These are phyloP conservation scores for Diaporthe citri DNA, from an alignment of 2,329 filamentous ascomycete species.

Conservation along the genomic window DNA sequence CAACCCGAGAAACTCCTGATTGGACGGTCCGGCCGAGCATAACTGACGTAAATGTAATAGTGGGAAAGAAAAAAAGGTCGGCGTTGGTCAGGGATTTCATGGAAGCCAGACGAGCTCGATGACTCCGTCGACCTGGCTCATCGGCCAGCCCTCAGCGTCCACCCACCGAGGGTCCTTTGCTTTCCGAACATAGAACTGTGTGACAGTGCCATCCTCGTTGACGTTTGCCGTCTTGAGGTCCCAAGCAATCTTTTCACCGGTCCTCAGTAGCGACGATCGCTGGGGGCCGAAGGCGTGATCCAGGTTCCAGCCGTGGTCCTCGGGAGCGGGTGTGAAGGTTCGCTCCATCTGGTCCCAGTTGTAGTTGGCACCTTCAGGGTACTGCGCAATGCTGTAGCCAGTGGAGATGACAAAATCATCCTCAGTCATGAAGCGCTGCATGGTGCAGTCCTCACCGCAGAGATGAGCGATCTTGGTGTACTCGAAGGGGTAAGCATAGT, in stretches of 20 bases:
- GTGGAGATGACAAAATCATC: slow-evolving; percentile 69
- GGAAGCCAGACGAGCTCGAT: slow-evolving; percentile 70
- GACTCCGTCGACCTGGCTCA: slow-evolving; percentile 67
- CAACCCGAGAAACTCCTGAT: slow-evolving; percentile 2
- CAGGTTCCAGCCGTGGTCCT: slow-evolving; percentile 50
- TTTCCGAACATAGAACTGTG: slow-evolving; percentile 66
- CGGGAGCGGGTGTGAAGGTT: slow-evolving; percentile 47
- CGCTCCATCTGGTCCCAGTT: slow-evolving; percentile 49
- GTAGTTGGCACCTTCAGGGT: slow-evolving; percentile 63
- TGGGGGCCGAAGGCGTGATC: slow-evolving; percentile 50
- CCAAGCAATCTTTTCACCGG: slow-evolving; percentile 51
- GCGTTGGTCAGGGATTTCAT: slow-evolving; percentile 21
- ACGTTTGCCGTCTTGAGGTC: slow-evolving; percentile 64
- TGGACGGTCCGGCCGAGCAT: slow-evolving; percentile 15
- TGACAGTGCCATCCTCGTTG: slow-evolving; percentile 62
- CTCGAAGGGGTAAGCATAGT: slow-evolving; percentile 65
- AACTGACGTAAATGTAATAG: slow-evolving; percentile 12
- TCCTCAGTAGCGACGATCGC: slow-evolving; percentile 45
- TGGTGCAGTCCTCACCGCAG: slow-evolving; percentile 71
- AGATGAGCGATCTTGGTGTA: slow-evolving; percentile 69
- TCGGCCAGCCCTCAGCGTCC: slow-evolving; percentile 57
- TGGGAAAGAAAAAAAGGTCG: slow-evolving; percentile 6
- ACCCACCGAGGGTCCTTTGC: slow-evolving; percentile 67
- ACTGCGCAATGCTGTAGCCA: slow-evolving; percentile 71
- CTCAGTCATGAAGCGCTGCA: slow-evolving; percentile 68